These are phyloP conservation scores for Fusarium odoratissimum DNA, from an alignment of 2,329 filamentous ascomycete genomes.

Conservation along the genomic window DNA sequence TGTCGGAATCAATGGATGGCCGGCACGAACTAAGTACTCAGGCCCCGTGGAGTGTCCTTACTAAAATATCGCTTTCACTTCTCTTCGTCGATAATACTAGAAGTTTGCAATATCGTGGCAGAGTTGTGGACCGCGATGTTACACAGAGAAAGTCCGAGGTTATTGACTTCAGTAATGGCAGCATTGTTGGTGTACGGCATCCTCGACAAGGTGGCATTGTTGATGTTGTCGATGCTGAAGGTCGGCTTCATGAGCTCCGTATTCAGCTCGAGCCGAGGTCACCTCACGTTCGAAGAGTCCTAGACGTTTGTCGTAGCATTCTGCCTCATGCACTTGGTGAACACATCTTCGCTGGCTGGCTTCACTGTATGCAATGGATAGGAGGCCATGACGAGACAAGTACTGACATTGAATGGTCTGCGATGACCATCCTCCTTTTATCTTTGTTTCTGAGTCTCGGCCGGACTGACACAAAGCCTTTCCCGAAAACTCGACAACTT, in stretches of 20 bases:
- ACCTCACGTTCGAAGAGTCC: slow-evolving; percentile 68
- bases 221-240: slow-evolving; percentile 73
- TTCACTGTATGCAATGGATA: slow-evolving; percentile 79
- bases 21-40: slow-evolving; percentile 76
- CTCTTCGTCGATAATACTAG: slow-evolving; percentile 70
- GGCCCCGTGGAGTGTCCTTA: slow-evolving; percentile 78
- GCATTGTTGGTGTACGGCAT: slow-evolving; percentile 67
- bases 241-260: slow-evolving; percentile 72
- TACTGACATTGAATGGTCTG: slow-evolving; percentile 75
- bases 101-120: slow-evolving; percentile 67
- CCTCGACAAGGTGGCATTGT: slow-evolving; percentile 69
- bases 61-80: slow-evolving; percentile 72
- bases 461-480: slow-evolving; percentile 44
- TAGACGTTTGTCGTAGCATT: slow-evolving; percentile 73
- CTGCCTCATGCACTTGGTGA: slow-evolving; percentile 68
- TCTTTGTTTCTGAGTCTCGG: slow-evolving; percentile 72
- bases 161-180: slow-evolving; percentile 59
- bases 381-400: slow-evolving; percentile 58
- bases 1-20: slow-evolving; percentile 73
- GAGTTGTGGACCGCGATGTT: slow-evolving; percentile 64
- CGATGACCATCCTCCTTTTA: slow-evolving; percentile 72
- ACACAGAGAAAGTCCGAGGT: slow-evolving; percentile 59
- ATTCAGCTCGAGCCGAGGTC: slow-evolving; percentile 75
- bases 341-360: slow-evolving; percentile 76
- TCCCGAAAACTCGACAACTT: slow-evolving; percentile 45